Percentiles rank a stretch among this genome's conserved stretches.
These are phyloP conservation scores for Stachybotrys echinatus DNA, from an alignment of 2,329 filamentous ascomycete species.

Conservation along the genomic window DNA sequence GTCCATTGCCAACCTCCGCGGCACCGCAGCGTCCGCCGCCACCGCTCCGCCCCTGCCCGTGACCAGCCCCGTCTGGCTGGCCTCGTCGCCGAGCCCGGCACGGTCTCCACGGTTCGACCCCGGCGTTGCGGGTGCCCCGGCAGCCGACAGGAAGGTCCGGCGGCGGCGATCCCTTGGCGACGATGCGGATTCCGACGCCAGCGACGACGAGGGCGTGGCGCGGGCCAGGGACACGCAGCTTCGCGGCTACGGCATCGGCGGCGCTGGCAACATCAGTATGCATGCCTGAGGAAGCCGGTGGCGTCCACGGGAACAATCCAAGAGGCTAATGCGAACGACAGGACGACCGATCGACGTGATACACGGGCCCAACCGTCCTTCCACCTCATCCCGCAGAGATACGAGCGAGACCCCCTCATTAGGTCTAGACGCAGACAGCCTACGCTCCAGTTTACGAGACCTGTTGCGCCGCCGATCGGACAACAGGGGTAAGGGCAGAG, in stretches of 20 bases:
- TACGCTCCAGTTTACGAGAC: background rate
- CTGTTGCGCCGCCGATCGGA: background rate
- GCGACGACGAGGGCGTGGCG: constrained; percentile 18
- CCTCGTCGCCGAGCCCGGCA: background rate
- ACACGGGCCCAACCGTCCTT: constrained; percentile 10
- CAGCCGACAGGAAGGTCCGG: background rate
- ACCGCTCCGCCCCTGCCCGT: background rate
- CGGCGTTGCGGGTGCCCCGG: background rate
- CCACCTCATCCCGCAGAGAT: background rate
- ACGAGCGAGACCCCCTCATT: background rate
- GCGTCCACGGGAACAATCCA: no score
- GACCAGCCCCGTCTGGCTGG: background rate
- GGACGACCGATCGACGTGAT: constrained; percentile 17
- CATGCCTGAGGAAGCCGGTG: no score
- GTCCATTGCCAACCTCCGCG: constrained; percentile 20
- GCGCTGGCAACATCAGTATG: constrained; percentile 32
- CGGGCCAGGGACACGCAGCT: constrained; percentile 24
- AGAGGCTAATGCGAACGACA: no score
- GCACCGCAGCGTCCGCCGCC: background rate
- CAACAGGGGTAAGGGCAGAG: background rate
- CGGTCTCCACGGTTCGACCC: background rate
- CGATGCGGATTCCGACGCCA: background rate
- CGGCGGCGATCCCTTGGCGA: constrained; percentile 11
- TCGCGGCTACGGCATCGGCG: constrained; percentile 33
- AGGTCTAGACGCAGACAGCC: background rate